These are phyloP conservation scores for Gnomoniopsis smithogilvyi DNA, from an alignment of 2,329 filamentous ascomycete species.

Conservation along the genomic window DNA sequence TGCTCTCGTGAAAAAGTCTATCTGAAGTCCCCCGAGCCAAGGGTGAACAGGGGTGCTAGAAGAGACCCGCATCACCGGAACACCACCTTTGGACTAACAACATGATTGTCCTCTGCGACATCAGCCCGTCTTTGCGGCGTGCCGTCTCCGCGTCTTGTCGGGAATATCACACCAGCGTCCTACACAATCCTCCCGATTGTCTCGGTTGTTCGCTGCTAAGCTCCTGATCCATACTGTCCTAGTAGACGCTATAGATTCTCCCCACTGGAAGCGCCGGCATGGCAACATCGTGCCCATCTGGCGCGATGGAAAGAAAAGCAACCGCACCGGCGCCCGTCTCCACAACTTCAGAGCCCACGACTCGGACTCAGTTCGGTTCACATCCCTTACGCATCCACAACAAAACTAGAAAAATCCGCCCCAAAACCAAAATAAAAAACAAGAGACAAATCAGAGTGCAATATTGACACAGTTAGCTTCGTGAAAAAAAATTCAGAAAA, in stretches of 20 bases:
- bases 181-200: background rate
- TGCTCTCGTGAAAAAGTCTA: conserved; percentile 1
- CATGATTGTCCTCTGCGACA: background rate
- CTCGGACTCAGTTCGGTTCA: too few relatives aligned
- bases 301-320: background rate
- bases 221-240: background rate
- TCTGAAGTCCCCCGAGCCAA: conserved; percentile 5
- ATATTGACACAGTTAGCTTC: too few relatives aligned
- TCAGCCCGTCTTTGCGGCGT: background rate
- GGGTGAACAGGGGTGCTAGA: background rate
- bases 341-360: background rate
- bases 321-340: background rate
- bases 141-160: too few relatives aligned
- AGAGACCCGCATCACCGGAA: background rate
- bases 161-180: background rate
- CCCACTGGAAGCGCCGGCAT: background rate
- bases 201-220: background rate
- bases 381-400: background rate
- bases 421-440: too few relatives aligned
- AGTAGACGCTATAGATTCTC: background rate
- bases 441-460: too few relatives aligned
- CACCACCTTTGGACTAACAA: background rate
- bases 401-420: background rate
- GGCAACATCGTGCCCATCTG: background rate
- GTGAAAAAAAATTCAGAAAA: too few relatives aligned